Base-by-base conservation (phyloP, 2,329 filamentous ascomycete species). In the Colletotrichum brevisporum region DNA sequence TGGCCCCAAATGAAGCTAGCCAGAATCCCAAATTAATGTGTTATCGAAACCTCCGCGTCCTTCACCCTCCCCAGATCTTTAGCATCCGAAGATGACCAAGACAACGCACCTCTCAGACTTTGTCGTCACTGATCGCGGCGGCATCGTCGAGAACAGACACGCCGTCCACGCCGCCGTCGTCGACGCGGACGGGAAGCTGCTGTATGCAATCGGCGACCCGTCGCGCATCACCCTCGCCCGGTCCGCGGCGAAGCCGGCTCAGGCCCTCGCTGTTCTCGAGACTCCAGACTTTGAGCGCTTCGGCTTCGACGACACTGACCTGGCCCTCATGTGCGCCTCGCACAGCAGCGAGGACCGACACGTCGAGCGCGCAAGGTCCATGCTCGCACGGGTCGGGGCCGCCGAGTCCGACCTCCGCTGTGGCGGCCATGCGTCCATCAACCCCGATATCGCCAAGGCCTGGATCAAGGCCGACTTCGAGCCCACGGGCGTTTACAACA, bases 291-390 rank as follows among this genome's bases (percentile, higher is more conserved):
- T 81, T 24, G 78, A 83, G 2, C 65, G 73, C 9, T 82, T 75
- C 58, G 72, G 72, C 1, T 79, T 85, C 26, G 75, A 81, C 18
- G 77, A 81, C 2, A 78, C 74, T 3, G 84, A 86, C 41, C 69
- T 86, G 2, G 84, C 83, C 0, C 73, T 86, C 1, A 82, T 83
- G 76, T 85, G 84, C 65, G 82, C 83, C 3, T 86, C 83, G 0
- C 83, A 86, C 67, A 85, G 72, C 69, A 80, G 80, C 60, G 83
- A 86, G 70, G 76, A 80, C 0, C 69, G 75, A 12, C 84, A 85
- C 61, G 71, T 84, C 27, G 13, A 65, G 0, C 81, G 81, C 2
- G 79, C 82, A 2, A 73, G 69, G 6, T 48, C 16, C 0, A 85
- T 86, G 76, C 71, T 86, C 5, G 68, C 18, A 5, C 82, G 79